Conservation (phyloP, 495 filamentous ascomycete species). For the Letharia columbiana region DNA sequence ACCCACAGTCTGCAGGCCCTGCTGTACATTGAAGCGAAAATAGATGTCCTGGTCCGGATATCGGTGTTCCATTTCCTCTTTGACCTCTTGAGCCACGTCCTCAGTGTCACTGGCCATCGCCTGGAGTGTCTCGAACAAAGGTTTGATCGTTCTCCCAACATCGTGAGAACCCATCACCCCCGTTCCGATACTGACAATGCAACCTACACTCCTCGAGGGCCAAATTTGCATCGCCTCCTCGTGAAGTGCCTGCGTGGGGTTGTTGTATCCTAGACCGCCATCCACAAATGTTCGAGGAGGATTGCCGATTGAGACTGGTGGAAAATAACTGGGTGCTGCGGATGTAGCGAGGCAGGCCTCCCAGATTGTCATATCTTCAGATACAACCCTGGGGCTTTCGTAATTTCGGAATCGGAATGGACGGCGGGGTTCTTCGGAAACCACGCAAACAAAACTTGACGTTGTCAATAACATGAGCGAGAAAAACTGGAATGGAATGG, state of each 20-base stretch:
- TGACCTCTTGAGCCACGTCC: slow-evolving; percentile 33
- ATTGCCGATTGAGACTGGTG: slow-evolving; percentile 20
- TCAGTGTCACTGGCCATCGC: slow-evolving; percentile 36
- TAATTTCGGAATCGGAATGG: slow-evolving; percentile 15
- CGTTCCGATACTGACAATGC: slow-evolving; percentile 11
- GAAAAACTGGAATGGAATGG: not conserved
- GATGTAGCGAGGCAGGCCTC: slow-evolving; percentile 41
- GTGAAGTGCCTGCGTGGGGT: slow-evolving; percentile 5
- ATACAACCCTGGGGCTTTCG: slow-evolving; percentile 21
- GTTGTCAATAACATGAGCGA: no score
- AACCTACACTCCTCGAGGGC: not conserved
- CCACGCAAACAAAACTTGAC: slow-evolving; percentile 9
- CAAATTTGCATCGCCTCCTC: slow-evolving; percentile 4
- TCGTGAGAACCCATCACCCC: not conserved
- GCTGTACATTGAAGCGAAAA: slow-evolving; percentile 41
- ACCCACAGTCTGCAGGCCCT: slow-evolving; percentile 36
- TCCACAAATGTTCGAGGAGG: slow-evolving; percentile 1
- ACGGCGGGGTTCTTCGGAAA: not conserved
- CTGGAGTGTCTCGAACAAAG: slow-evolving; percentile 28
- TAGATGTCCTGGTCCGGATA: slow-evolving; percentile 27
- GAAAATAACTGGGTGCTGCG: slow-evolving; percentile 41
- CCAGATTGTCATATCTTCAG: slow-evolving; percentile 32
- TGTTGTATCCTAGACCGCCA: slow-evolving; percentile 9
- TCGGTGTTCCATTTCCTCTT: slow-evolving; percentile 30
- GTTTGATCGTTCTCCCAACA: slow-evolving; percentile 23